These are phyloP conservation scores for Rutidosis leptorrhynchoides DNA, from an alignment of 129 eudicot genomes.

Conservation along the genomic window DNA sequence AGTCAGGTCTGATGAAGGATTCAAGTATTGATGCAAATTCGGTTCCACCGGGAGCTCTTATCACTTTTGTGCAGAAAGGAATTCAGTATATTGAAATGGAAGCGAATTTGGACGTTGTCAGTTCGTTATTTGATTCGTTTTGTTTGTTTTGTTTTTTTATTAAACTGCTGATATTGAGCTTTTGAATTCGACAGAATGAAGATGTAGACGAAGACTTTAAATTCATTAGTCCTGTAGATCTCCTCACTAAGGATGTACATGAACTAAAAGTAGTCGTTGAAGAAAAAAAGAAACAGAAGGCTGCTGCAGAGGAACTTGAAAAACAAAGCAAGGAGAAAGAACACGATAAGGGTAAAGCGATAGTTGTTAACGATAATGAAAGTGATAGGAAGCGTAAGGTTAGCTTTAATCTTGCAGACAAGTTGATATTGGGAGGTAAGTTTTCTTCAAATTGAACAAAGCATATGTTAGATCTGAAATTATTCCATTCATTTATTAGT, in stretches of 20 bases:
- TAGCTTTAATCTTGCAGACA: conserved; percentile 36
- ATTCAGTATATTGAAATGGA: conserved; percentile 55
- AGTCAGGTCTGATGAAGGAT: conserved; percentile 45
- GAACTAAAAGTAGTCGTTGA: conserved; percentile 40
- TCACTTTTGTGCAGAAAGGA: conserved; percentile 58
- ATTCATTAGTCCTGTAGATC: conserved; percentile 50
- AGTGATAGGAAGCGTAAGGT: conserved; percentile 24
- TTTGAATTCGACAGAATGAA: conserved; percentile 41
- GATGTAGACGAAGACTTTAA: conserved; percentile 52
- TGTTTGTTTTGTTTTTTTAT: neutral
- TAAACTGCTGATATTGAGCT: conserved; percentile 19
- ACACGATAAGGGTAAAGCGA: conserved; percentile 20
- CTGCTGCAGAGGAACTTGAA: conserved; percentile 29
- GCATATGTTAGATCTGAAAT: neutral
- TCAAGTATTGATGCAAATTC: conserved; percentile 37
- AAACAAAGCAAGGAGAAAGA: conserved; percentile 34
- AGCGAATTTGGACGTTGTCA: conserved; percentile 51
- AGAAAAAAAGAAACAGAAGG: conserved; percentile 34
- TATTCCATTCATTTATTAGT: too few relatives aligned
- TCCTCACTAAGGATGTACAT: conserved; percentile 52
- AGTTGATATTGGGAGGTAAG: neutral
- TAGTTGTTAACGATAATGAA: conserved; percentile 21
- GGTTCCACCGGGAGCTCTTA: conserved; percentile 58
- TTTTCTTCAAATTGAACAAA: conserved; percentile 4
- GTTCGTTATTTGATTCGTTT: conserved; percentile 12